Percentiles rank a stretch among this genome's conserved stretches.
Evolutionary conservation across 306 rosid genomes (phyloP).

Genomic region (Ormosia emarginata): DNA sequence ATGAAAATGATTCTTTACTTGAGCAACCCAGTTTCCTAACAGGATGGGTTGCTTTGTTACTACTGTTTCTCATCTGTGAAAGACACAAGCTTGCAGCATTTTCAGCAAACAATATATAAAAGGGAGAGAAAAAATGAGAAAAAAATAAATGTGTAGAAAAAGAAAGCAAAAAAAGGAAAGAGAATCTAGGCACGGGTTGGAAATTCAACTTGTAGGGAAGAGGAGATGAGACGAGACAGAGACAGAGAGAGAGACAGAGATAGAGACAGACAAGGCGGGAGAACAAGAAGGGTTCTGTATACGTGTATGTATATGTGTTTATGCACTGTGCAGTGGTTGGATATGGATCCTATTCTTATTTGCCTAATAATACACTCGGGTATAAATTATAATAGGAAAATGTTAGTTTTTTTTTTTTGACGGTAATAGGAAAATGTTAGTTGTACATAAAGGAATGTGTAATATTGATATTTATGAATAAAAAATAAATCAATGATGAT

Average conservation of each 20-base stretch:
- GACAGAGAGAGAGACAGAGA: too few species aligned
- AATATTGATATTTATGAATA: too few species aligned
- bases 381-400: too few species aligned
- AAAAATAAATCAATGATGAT: too few species aligned
- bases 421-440: too few species aligned
- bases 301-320: not conserved
- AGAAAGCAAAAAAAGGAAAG: not conserved
- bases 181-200: constrained; percentile 25
- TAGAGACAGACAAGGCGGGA: not conserved
- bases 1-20: constrained; percentile 48
- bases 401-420: too few species aligned
- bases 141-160: not conserved
- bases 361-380: not conserved
- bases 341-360: not conserved
- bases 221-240: constrained; percentile 4
- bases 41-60: not conserved
- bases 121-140: not conserved
- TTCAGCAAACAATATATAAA: not conserved
- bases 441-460: too few species aligned
- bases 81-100: not conserved
- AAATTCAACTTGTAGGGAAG: constrained; percentile 13
- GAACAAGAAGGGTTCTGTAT: not conserved
- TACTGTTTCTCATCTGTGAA: not conserved
- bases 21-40: constrained; percentile 17
- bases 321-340: not conserved